Conservation (phyloP, 345 rosid genomes). For the Salix arbutifolia region DNA sequence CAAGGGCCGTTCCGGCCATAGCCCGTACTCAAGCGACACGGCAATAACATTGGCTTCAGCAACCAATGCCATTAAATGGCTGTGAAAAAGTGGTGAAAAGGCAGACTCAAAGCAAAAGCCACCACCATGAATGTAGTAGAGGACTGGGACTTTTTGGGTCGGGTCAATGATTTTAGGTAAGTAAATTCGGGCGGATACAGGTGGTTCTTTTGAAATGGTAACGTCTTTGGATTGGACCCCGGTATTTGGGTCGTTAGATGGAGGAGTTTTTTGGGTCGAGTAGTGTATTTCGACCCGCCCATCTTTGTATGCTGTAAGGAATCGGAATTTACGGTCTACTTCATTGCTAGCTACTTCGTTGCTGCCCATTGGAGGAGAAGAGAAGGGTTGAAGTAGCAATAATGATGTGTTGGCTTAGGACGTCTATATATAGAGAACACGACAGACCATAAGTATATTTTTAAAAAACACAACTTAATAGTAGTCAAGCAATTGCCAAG, state of each 20-base stretch:
- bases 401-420: no score
- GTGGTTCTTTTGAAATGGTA: neutral
- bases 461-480: no score
- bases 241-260: neutral
- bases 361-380: neutral
- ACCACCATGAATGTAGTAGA: neutral
- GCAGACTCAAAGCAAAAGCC: neutral
- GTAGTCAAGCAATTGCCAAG: no score
- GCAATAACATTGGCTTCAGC: neutral
- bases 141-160: neutral
- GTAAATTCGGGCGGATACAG: neutral
- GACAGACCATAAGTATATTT: no score
- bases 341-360: neutral
- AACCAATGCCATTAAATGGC: neutral
- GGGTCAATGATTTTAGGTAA: constrained; percentile 1
- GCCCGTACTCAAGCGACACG: neutral
- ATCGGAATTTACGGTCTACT: neutral
- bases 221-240: neutral
- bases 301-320: neutral
- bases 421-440: no score
- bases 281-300: neutral
- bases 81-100: neutral
- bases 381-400: neutral
- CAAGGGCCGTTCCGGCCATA: neutral
- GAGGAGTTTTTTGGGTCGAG: neutral